phyloP scores from a whole-genome alignment of 192 early-diverging fungal genomes.

The Podila clonocystis region DNA sequence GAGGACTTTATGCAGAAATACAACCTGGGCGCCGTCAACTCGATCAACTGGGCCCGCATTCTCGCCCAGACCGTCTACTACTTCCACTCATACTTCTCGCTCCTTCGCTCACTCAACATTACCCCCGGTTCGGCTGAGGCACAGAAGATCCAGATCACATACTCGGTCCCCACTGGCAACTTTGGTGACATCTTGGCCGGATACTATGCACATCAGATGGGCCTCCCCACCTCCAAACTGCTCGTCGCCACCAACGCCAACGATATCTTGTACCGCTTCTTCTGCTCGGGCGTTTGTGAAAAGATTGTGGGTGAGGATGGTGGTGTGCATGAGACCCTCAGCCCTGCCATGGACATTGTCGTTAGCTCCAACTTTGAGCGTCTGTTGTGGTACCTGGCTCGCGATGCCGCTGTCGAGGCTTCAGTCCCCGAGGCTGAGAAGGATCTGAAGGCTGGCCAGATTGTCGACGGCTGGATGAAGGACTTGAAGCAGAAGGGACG shows the following conservation, averaged over 20 bases:
- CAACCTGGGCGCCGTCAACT: slow-evolving; percentile 95
- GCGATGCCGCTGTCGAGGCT: slow-evolving; percentile 60
- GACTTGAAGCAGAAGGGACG: slow-evolving; percentile 75
- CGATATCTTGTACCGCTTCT: slow-evolving; percentile 97
- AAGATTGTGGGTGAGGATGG: slow-evolving; percentile 69
- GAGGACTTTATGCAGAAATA: slow-evolving; percentile 76
- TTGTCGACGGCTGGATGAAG: slow-evolving; percentile 81
- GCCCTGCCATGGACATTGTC: slow-evolving; percentile 98
- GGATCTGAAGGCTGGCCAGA: slow-evolving; percentile 63
- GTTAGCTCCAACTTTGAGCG: slow-evolving; percentile 98
- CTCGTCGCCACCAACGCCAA: slow-evolving; percentile 97
- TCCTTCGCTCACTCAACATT: slow-evolving; percentile 61
- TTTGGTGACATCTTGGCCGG: slow-evolving; percentile 97
- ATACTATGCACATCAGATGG: slow-evolving; percentile 91
- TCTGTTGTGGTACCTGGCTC: slow-evolving; percentile 90
- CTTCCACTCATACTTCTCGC: slow-evolving; percentile 89
- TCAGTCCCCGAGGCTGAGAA: slow-evolving; percentile 50
- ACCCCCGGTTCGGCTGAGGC: slow-evolving; percentile 53
- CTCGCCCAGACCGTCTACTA: slow-evolving; percentile 97
- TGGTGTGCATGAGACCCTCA: slow-evolving; percentile 77
- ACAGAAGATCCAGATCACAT: slow-evolving; percentile 64
- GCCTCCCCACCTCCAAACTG: slow-evolving; percentile 85
- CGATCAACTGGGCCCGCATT: slow-evolving; percentile 99
- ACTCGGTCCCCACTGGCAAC: slow-evolving; percentile 96
- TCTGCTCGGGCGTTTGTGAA: slow-evolving; percentile 84